Conservation (phyloP, 257 asterid genomes). For the Lycium barbarum region DNA sequence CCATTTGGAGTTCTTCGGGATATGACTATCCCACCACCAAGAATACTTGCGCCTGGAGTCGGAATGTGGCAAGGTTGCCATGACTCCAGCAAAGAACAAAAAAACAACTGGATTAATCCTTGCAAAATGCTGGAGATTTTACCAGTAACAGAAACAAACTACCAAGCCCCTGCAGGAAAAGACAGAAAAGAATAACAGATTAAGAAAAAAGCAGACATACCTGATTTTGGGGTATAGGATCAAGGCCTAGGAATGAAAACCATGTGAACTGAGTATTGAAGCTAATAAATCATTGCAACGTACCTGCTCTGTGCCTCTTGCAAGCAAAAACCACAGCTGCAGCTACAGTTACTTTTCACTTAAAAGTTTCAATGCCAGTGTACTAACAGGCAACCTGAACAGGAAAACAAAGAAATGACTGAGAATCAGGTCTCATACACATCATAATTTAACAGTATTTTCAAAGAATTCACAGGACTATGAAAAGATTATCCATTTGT, state of each 20-base stretch:
- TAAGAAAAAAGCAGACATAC: neutral
- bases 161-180: neutral
- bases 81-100: slow-evolving; percentile 56
- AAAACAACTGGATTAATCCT: slow-evolving; percentile 45
- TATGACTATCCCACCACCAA: slow-evolving; percentile 99
- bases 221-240: neutral
- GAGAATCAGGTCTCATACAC: neutral
- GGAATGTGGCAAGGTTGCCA: slow-evolving; percentile 66
- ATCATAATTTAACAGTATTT: neutral
- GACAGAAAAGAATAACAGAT: neutral
- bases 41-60: slow-evolving; percentile 80
- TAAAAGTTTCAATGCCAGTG: slow-evolving; percentile 16
- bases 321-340: slow-evolving; percentile 16
- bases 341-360: slow-evolving; percentile 18
- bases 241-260: slow-evolving; percentile 46
- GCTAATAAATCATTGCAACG: neutral
- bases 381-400: neutral
- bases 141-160: slow-evolving; percentile 34
- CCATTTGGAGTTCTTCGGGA: slow-evolving; percentile 97
- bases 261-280: neutral
- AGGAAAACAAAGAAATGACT: neutral
- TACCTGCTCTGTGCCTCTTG: slow-evolving; percentile 15
- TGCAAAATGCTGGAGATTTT: slow-evolving; percentile 37
- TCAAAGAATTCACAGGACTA: neutral
- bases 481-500: neutral